Base-by-base conservation (phyloP, 2,329 filamentous ascomycete species). In the Sporothrix brunneoviolacea region DNA sequence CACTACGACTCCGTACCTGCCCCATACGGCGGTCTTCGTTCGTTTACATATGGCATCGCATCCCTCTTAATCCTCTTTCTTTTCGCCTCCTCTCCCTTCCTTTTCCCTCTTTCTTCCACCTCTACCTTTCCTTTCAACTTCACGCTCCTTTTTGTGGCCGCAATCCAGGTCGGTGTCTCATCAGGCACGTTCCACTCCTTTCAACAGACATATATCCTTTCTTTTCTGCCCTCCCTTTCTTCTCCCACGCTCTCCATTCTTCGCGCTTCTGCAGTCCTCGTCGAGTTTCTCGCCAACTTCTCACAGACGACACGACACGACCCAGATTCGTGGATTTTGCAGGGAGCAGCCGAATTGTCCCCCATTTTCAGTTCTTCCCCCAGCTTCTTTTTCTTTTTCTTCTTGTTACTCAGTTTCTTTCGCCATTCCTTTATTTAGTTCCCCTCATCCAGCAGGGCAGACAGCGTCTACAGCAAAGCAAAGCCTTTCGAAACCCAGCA, bases 151-250 rank as follows among this genome's bases (percentile, higher is more conserved):
- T 55, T 24, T 50, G 15, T 42, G 45, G 30, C 48, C 44, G 37
- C 49, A 46, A 32, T 22, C 19, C 32, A 36, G 53, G 55, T 49
- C 55, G 21, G 48, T 50, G 51, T 50, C 55, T 52, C 16, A 12
- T 55, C 27, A 43, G 53, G 48, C 49, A 53, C 55, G 40, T 52
- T 51, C 16, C 56, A 55, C 38, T 52, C 52, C 52, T 47, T 30
- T 27, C 35, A 13, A 41, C 37, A 50, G 36, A 52, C 32, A 41
- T 39, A 41, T 47, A 22, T 33, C 38, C 43, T 48, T 15, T 22
- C 43, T 37, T 32, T 36, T 35, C 22, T 9, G n/a, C n/a, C n/a
- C 13, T 30, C 40, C n/a, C 33, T 35, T 50, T 44, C 24, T 30
- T n/a, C 32, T 13, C 43, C 27, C 27, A 12, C 42, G 5, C 15